These are phyloP conservation scores for Tagetes patula DNA, from an alignment of 129 eudicot genomes.

Conservation along the genomic window DNA sequence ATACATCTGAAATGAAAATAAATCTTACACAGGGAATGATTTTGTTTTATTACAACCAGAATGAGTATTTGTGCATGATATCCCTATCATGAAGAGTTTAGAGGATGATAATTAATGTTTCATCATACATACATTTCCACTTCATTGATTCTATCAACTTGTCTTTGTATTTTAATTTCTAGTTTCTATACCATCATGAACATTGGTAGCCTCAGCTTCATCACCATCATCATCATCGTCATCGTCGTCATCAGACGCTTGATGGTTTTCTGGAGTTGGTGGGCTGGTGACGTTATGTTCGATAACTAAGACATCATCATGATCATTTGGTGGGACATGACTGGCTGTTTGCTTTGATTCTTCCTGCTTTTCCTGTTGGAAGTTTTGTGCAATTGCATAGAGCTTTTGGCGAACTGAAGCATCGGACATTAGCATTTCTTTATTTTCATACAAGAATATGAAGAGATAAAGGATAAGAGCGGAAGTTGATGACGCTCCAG, in stretches of 20 bases:
- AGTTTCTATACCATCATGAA: slow-evolving; percentile 16
- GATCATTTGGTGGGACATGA: not conserved
- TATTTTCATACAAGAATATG: slow-evolving; percentile 46
- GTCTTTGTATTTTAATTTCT: not conserved
- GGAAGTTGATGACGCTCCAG: slow-evolving; percentile 40
- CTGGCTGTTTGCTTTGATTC: slow-evolving; percentile 21
- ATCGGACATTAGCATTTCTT: slow-evolving; percentile 28
- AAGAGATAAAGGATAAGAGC: slow-evolving; percentile 41
- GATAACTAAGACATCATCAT: not conserved
- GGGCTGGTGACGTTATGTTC: slow-evolving; percentile 5
- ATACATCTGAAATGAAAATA: no score
- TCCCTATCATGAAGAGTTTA: no score
- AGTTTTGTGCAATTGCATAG: slow-evolving; percentile 28
- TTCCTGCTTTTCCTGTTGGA: slow-evolving; percentile 34
- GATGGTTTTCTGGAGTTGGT: slow-evolving; percentile 5
- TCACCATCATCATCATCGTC: not conserved
- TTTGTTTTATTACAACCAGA: no score
- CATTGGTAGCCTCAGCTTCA: not conserved
- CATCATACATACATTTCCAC: not conserved
- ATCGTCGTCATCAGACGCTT: not conserved
- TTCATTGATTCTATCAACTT: not conserved
- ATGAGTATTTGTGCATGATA: no score
- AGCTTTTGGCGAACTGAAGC: slow-evolving; percentile 37
- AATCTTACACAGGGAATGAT: no score
- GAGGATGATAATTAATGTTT: no score